phyloP scores from a whole-genome alignment of 768 basidiomycete genomes.

The Pisolithus sp. region DNA sequence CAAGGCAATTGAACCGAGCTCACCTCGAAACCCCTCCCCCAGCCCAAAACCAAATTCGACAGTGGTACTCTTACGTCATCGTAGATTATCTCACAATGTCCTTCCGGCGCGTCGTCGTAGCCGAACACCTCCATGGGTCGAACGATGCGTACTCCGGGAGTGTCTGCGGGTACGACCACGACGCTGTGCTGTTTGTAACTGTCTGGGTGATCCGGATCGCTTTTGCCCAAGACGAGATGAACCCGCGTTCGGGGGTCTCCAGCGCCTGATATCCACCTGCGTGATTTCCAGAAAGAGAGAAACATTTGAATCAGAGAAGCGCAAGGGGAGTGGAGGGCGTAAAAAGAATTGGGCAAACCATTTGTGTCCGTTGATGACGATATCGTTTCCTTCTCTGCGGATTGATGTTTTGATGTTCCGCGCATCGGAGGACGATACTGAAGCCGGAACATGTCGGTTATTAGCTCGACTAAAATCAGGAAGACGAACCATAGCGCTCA shows the following conservation, averaged over 20 bases:
- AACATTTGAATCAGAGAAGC: slow-evolving; percentile 1
- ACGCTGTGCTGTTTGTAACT: slow-evolving; percentile 85
- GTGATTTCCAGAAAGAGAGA: not conserved
- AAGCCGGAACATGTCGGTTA: slow-evolving; percentile 1
- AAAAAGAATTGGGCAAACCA: slow-evolving; percentile 47
- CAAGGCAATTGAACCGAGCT: not conserved
- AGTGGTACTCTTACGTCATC: slow-evolving; percentile 89
- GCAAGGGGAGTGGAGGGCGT: not conserved
- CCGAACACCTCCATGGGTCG: slow-evolving; percentile 94
- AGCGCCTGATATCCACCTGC: slow-evolving; percentile 95
- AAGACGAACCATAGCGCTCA: slow-evolving; percentile 69
- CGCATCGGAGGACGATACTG: slow-evolving; percentile 89
- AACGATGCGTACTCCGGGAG: slow-evolving; percentile 81
- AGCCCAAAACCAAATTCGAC: slow-evolving; percentile 78
- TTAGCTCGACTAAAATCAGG: slow-evolving; percentile 2
- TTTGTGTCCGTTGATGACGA: slow-evolving; percentile 95
- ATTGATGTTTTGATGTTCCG: slow-evolving; percentile 91
- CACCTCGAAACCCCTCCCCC: slow-evolving; percentile 94
- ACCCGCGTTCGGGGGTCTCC: slow-evolving; percentile 86
- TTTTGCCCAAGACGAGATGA: slow-evolving; percentile 94
- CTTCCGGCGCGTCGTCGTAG: slow-evolving; percentile 93
- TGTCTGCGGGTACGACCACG: slow-evolving; percentile 85
- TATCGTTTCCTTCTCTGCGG: slow-evolving; percentile 74
- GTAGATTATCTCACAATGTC: slow-evolving; percentile 93
- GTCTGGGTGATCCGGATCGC: slow-evolving; percentile 76